phyloP scores from a whole-genome alignment of 495 filamentous ascomycete species.

The Daldinia vernicosa region DNA sequence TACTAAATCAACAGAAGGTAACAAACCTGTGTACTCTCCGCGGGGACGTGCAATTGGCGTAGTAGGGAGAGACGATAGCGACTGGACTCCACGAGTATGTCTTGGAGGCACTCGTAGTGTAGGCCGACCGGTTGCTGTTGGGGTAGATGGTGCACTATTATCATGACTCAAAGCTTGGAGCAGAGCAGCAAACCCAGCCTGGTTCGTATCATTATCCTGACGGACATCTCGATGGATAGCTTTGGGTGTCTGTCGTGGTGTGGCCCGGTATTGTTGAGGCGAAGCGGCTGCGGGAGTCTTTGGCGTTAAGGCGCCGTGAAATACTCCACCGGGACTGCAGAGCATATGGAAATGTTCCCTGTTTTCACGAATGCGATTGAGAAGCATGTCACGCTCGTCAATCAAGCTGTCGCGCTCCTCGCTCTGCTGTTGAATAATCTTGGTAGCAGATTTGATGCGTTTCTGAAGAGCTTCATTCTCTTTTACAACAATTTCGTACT shows the following conservation, averaged over 20 bases:
- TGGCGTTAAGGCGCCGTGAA: slow-evolving; percentile 63
- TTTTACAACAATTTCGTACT: slow-evolving; percentile 67
- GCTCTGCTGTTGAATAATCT: slow-evolving; percentile 71
- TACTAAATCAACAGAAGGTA: slow-evolving; percentile 65
- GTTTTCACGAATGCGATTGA: slow-evolving; percentile 86
- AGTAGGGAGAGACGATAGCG: slow-evolving; percentile 80
- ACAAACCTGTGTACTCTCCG: slow-evolving; percentile 55
- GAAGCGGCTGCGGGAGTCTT: slow-evolving; percentile 60
- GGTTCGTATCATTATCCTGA: slow-evolving; percentile 51
- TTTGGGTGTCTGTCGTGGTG: slow-evolving; percentile 59
- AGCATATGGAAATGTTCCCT: slow-evolving; percentile 81
- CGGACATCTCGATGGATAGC: slow-evolving; percentile 50
- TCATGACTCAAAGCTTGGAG: slow-evolving; percentile 79
- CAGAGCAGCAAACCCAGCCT: slow-evolving; percentile 76
- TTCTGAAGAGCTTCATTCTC: slow-evolving; percentile 70
- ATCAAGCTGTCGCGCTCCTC: slow-evolving; percentile 70
- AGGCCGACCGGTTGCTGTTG: slow-evolving; percentile 47
- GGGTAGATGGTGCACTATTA: slow-evolving; percentile 71
- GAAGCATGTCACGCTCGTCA: slow-evolving; percentile 78
- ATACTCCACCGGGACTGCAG: slow-evolving; percentile 63
- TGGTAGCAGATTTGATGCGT: slow-evolving; percentile 75
- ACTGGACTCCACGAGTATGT: slow-evolving; percentile 75
- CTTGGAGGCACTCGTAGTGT: slow-evolving; percentile 58
- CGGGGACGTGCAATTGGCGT: slow-evolving; percentile 67
- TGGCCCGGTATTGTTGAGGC: slow-evolving; percentile 57